Evolutionary conservation across 1,284 basidiomycete genomes (phyloP), one percentile per base, ranked within the genome.

Genomic region (Trichosporon ovoides): DNA sequence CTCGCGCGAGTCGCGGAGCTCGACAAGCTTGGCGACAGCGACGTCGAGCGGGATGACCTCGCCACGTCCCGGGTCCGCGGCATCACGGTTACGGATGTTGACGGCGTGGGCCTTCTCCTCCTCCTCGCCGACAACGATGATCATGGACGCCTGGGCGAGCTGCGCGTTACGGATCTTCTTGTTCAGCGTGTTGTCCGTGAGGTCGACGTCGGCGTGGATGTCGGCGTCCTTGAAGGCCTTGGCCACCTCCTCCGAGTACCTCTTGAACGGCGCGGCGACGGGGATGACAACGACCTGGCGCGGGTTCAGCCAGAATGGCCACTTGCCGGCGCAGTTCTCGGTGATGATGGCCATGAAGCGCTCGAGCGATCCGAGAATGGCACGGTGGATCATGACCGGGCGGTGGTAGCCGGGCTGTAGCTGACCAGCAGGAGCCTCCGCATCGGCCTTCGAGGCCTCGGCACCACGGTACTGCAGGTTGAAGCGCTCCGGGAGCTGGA

Each of bases 241-340:
- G 38, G 49, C 48, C n/a, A 59, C 61, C 72, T 91, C 83, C 50
- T 85, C 80, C 2, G 95, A 95, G 72, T 98, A 99, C 31, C 88
- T 89, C 80, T 88, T 89, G 89, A 92, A 80, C 69, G 70, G 60
- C 55, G 82, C 84, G 16, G 94, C 92, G 35, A 98, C 92, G 3
- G 96, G 96, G 52, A 99, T 89, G 57, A 98, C 88, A 28, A 96
- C 79, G 24, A 97, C 86, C 78, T 98, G 96, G 49, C 96, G 84
- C 13, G 96, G 96, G 0, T 88, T 93, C 52, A 98, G 74, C 96
- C 96, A 99, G 83, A 98, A 97, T 5, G 96, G 96, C 94, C 95
- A 99, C 80, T 97, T 97, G 34, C 96, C 96, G 46, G 85, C 94
- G 73, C 93, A 95, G 75, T 97, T 93, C 77, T 99, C 96, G 4